phyloP scores from a whole-genome alignment of 2,329 filamentous ascomycete species.

The Verticillium alfalfae region DNA sequence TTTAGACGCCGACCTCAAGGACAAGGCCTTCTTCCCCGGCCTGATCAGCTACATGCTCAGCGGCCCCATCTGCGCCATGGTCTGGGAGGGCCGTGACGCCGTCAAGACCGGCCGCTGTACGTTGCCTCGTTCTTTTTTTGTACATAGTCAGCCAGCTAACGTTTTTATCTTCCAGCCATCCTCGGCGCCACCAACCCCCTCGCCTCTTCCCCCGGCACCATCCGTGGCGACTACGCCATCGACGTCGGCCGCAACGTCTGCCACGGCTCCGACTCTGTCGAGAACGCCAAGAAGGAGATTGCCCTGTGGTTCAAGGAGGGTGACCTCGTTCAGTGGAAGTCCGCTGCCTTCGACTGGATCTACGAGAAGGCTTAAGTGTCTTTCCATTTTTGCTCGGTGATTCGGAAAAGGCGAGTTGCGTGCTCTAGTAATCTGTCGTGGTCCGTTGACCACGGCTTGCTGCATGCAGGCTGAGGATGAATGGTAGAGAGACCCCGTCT shows the following conservation, averaged over 20 bases:
- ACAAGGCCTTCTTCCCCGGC: constrained; percentile 95
- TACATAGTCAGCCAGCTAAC: constrained; percentile 11
- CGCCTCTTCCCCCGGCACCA: constrained; percentile 90
- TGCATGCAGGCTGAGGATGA: background rate
- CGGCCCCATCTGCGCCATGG: constrained; percentile 97
- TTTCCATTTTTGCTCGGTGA: background rate
- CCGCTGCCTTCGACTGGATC: constrained; percentile 83
- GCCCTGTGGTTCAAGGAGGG: constrained; percentile 93
- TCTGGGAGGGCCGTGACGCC: constrained; percentile 98
- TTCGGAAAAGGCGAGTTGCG: background rate
- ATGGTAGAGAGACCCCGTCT: constrained; percentile 2
- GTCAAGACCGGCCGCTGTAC: constrained; percentile 95
- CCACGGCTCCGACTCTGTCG: constrained; percentile 98
- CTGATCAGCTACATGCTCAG: constrained; percentile 95
- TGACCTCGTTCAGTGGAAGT: constrained; percentile 82
- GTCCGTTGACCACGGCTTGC: background rate
- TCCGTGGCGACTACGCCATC: constrained; percentile 89
- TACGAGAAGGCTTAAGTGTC: constrained; percentile 74
- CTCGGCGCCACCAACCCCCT: constrained; percentile 99
- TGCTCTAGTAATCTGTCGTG: background rate
- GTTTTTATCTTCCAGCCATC: constrained; percentile 50
- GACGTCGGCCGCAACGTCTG: constrained; percentile 91
- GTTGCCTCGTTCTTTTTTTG: constrained; percentile 22
- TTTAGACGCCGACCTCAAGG: constrained; percentile 75
- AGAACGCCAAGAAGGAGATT: constrained; percentile 99